phyloP scores from a whole-genome alignment of 257 asterid species.

The Mentha longifolia region DNA sequence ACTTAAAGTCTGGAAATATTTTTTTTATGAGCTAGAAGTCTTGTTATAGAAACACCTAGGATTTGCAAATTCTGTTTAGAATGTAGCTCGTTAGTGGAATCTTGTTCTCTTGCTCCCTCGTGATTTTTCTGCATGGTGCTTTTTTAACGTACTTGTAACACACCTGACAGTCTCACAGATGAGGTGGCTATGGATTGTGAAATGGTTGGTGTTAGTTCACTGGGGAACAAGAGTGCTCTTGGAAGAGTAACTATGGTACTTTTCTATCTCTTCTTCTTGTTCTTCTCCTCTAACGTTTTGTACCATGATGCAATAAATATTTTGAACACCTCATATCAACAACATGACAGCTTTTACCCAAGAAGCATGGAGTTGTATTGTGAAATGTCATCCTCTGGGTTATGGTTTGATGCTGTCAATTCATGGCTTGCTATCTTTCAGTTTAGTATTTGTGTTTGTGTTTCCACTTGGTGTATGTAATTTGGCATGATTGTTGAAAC shows the following conservation, averaged over 20 bases:
- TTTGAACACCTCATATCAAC: not conserved
- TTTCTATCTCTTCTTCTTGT: constrained; percentile 14
- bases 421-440: constrained; percentile 16
- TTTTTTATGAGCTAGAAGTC: not conserved
- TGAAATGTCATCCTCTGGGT: not conserved
- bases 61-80: not conserved
- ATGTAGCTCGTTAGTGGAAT: not conserved
- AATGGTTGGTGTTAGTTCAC: constrained; percentile 90
- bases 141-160: constrained; percentile 19
- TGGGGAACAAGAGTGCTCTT: constrained; percentile 93
- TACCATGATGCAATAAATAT: constrained; percentile 14
- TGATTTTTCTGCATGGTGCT: constrained; percentile 14
- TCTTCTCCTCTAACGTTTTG: constrained; percentile 22
- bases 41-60: not conserved
- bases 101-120: constrained; percentile 1
- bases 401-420: constrained; percentile 4
- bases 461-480: constrained; percentile 10
- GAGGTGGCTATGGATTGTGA: constrained; percentile 94
- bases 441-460: constrained; percentile 18
- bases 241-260: constrained; percentile 93
- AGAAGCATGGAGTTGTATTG: not conserved
- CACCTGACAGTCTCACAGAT: constrained; percentile 65
- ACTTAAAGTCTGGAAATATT: no score
- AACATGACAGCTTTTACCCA: not conserved
- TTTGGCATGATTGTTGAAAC: not conserved